These are phyloP conservation scores for Neopestalotiopsis clavispora DNA, from an alignment of 2,329 filamentous ascomycete species.

Conservation along the genomic window DNA sequence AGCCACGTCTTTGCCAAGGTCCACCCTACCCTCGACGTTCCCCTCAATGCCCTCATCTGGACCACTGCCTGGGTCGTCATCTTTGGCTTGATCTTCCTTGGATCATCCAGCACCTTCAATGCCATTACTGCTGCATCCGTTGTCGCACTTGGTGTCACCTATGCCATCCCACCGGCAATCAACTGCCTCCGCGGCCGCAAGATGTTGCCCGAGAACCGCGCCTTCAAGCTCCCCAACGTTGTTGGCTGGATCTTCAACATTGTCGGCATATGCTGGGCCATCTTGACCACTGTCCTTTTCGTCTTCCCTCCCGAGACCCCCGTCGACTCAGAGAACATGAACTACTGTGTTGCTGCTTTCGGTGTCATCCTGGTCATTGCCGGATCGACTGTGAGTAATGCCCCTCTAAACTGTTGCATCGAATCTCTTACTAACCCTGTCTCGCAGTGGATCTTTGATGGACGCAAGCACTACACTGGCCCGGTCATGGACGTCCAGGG, in stretches of 20 bases:
- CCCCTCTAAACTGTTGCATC: neutral
- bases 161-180: slow-evolving; percentile 74
- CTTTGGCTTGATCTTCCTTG: slow-evolving; percentile 73
- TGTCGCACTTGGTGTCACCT: slow-evolving; percentile 73
- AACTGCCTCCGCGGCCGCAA: slow-evolving; percentile 70
- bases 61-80: slow-evolving; percentile 66
- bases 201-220: slow-evolving; percentile 63
- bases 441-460: slow-evolving; percentile 49
- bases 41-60: slow-evolving; percentile 69
- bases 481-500: slow-evolving; percentile 36
- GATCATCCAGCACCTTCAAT: slow-evolving; percentile 70
- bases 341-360: slow-evolving; percentile 55
- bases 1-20: slow-evolving; percentile 49
- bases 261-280: slow-evolving; percentile 67
- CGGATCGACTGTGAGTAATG: slow-evolving; percentile 31
- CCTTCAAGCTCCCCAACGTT: slow-evolving; percentile 59
- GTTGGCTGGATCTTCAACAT: slow-evolving; percentile 66
- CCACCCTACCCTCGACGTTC: slow-evolving; percentile 64
- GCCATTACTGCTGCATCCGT: slow-evolving; percentile 75
- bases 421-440: neutral
- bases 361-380: slow-evolving; percentile 52
- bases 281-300: slow-evolving; percentile 76
- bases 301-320: slow-evolving; percentile 73
- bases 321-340: slow-evolving; percentile 72
- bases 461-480: slow-evolving; percentile 52